phyloP scores from a whole-genome alignment of 176 grass and related monocot species.

The Ananas comosus region DNA sequence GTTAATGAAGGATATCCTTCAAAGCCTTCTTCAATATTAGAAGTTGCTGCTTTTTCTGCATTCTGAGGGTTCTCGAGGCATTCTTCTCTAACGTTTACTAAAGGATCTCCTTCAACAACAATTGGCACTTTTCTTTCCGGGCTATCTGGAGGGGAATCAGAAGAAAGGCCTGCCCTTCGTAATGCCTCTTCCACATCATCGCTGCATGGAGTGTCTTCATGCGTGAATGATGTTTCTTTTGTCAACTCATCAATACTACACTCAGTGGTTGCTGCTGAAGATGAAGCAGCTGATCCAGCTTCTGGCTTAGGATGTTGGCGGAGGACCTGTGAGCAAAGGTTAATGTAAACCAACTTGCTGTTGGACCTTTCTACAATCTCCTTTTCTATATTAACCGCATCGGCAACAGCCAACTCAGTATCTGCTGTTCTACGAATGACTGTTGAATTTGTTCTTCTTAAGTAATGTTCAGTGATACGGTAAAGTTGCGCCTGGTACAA shows the following conservation, averaged over 20 bases:
- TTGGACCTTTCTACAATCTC: conserved; percentile 63
- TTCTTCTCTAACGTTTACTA: not conserved
- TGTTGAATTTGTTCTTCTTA: conserved; percentile 62
- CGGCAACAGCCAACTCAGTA: conserved; percentile 90
- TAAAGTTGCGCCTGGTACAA: conserved; percentile 73
- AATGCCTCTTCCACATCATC: conserved; percentile 53
- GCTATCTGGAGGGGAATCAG: conserved; percentile 82
- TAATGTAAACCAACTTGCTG: conserved; percentile 83
- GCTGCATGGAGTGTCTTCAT: conserved; percentile 18
- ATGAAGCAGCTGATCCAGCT: conserved; percentile 21
- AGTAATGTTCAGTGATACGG: conserved; percentile 71
- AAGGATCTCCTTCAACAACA: conserved; percentile 31
- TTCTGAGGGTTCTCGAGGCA: not conserved
- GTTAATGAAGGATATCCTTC: conserved; percentile 28
- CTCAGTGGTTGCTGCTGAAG: conserved; percentile 27
- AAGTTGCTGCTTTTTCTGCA: no score
- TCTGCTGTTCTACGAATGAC: conserved; percentile 64
- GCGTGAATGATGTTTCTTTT: conserved; percentile 18
- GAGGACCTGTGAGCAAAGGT: conserved; percentile 71
- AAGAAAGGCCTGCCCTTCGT: conserved; percentile 61
- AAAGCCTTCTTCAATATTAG: not conserved
- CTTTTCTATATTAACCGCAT: conserved; percentile 89
- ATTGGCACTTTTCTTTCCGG: conserved; percentile 29
- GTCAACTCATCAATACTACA: conserved; percentile 3
- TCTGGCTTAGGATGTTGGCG: conserved; percentile 43